Evolutionary conservation across 495 filamentous ascomycete genomes (phyloP), one percentile per base, ranked within the genome.

Genomic region (Diplogelasinospora grovesii): DNA sequence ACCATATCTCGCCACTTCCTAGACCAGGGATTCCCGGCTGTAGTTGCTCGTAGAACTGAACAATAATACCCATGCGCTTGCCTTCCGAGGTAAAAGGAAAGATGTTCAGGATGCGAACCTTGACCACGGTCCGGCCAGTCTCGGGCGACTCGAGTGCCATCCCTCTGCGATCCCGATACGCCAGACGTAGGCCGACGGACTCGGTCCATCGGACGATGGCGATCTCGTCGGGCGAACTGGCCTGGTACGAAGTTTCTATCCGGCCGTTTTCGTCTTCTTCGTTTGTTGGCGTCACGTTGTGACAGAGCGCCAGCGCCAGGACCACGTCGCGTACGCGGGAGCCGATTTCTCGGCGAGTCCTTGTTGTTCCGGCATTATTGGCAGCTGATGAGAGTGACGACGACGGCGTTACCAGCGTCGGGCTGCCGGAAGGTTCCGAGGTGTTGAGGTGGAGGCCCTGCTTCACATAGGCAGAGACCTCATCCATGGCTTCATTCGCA

Each of bases 21-120:
- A 69, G 65, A 5, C 57, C 61, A 4, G 66, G 53, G 0, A 52
- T 31, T 1, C 58, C 54, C 2, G 67, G 51, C 25, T 71, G 61
- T 10, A 64, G 55, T 5, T 73, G 73, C 11, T 81, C 66, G 10
- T 69, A 49, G 53, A 97, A 99, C 48, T 85, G 83, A 15, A 95
- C 82, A 45, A 97, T 81, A 42, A 97, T 86, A n/a, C 93, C 93
- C 93, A 99, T 99, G 19, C 93, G 75, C 61, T 99, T 99, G 41
- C 89, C 88, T 37, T 97, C 89, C 2, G 86, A 94, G 5, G 93
- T 99, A 59, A 99, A 97, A 2, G 93, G 93, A 52, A 99, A 99
- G 3, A 99, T 79, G 35, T 97, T 88, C 2, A 97, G 71, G 22
- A 97, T 92, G 23, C 79, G 80, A 10, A 89, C 89, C n/a, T 81